Base-by-base conservation (phyloP, 495 filamentous ascomycete species). In the Chaetomidium leptoderma region DNA sequence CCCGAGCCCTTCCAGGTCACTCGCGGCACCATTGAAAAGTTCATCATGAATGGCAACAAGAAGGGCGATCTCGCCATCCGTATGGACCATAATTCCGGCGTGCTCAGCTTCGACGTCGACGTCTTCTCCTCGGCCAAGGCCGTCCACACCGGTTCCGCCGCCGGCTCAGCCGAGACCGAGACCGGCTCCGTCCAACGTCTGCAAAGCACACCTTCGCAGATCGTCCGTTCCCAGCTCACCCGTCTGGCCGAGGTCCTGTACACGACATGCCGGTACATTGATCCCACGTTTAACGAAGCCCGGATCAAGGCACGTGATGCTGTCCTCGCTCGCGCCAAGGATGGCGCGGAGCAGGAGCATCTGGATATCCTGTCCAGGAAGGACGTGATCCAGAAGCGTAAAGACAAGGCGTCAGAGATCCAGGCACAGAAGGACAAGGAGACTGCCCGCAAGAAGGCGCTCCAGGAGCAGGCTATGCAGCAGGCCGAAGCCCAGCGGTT, bases 41-140 rank as follows among this genome's bases (percentile, higher is more conserved):
- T 98, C 81, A 97, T 98, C 81, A 98, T 98, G 93, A 98, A 98
- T 74, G 93, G 93, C 58, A 97, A 93, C 82, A 98, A 98, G 83
- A 98, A 98, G 81, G 93, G 93, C 30, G 95, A 98, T 65, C 82
- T 98, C 47, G 87, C 93, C 42, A 96, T 98, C 67, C 92, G 93
- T 56, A 88, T 98, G 66, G 89, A 97, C 66, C 93, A 98, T 72
- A 89, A 90, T 58, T 89, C 91, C 26, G 91, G 95, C 51, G 86
- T 96, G 46, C 83, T 98, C 48, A 97, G 91, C 65, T 98, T 98
- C 65, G 93, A 98, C 68, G 92, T 91, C 52, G 93, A 98, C 71
- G 89, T 97, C 57, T 97, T 98, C 79, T 95, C 93, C 35, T 96
- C 93, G 30, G 86, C 92, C 63, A 97, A 96, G 78, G 89, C 93